Evolutionary conservation across 192 early-diverging fungal species (phyloP), one percentile per base, ranked within the genome.

Genomic region (Gamsiella multidivaricata): DNA sequence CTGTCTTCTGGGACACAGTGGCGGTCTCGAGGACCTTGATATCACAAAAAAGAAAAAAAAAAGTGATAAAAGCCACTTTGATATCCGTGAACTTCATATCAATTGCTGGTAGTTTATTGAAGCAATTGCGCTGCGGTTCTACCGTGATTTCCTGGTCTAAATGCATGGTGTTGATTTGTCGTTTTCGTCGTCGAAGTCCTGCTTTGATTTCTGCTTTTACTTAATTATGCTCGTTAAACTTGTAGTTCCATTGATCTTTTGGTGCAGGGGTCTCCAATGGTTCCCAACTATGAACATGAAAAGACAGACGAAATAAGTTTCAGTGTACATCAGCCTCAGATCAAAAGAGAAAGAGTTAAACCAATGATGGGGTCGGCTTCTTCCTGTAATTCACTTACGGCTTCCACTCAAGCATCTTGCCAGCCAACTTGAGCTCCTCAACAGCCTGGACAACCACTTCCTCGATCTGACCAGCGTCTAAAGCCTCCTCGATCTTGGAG

Each of bases 391-490:
- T 15, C 7, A 83, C 84, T 79, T 80, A 86, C 61, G 91, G 87
- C 86, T 92, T 95, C 89, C 90, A 94, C 85, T 95, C 91, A 58
- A 90, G 88, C 90, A 98, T 92, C 75, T 94, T 90, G 45, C 63
- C 81, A 23, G 94, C 87, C 39, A 98, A 84, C 65, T 87, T 89
- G 58, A 95, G 84, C 80, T 98, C 97, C 47, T 94, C 94, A 64
- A 95, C 85, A 9, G 97, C 97, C 75, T 93, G 93, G 39, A 81
- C 69, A 61, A 97, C 91, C 6, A 98, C 83, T 86, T 98, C 95
- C 81, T 98, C 97, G 66, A 98, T 93, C 83, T 95, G 93, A 32
- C 95, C 95, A 34, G 82, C 88, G 67, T 83, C 83, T 32, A 96
- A 84, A 46, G 88, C 74, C 69, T 87, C 60, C 83, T 98, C 97